Evolutionary conservation across 768 basidiomycete species (phyloP).

Genomic region (Solioccasus polychromus): DNA sequence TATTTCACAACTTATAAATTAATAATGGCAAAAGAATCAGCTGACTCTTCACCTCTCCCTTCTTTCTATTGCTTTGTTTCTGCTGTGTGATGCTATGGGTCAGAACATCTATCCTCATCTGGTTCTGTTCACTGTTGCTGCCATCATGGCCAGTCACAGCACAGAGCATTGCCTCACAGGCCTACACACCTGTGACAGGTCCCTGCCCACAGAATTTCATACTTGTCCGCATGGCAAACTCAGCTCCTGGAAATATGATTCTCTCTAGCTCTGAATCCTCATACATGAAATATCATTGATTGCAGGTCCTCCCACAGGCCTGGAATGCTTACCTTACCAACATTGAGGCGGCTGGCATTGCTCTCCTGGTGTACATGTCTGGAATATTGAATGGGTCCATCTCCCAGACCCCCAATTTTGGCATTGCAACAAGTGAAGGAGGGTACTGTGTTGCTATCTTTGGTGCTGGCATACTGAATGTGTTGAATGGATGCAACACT

Average conservation of each 20-base stretch:
- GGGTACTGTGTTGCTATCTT: slow-evolving; percentile 54
- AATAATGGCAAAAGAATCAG: too few relatives aligned
- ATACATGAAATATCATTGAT: slow-evolving; percentile 36
- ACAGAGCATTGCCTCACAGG: slow-evolving; percentile 24
- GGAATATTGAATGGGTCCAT: slow-evolving; percentile 26
- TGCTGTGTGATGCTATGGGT: too few relatives aligned
- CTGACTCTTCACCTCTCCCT: too few relatives aligned
- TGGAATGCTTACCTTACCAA: slow-evolving; percentile 41
- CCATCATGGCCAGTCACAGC: not conserved
- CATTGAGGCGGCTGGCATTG: slow-evolving; percentile 16
- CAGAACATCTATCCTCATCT: too few relatives aligned
- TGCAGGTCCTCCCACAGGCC: slow-evolving; percentile 36
- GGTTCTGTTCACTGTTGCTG: not conserved
- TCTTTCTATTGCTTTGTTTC: too few relatives aligned
- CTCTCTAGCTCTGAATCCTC: slow-evolving; percentile 35
- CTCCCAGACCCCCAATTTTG: slow-evolving; percentile 36
- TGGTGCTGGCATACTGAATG: slow-evolving; percentile 49
- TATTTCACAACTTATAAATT: too few relatives aligned
- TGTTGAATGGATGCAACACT: slow-evolving; percentile 47
- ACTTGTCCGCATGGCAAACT: slow-evolving; percentile 30
- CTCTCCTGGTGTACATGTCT: slow-evolving; percentile 35
- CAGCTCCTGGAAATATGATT: slow-evolving; percentile 23
- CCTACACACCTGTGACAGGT: slow-evolving; percentile 21
- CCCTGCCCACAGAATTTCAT: slow-evolving; percentile 23
- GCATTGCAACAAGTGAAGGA: slow-evolving; percentile 55